Conservation (phyloP, 2,329 filamentous ascomycete species). For the Ilyonectria robusta region DNA sequence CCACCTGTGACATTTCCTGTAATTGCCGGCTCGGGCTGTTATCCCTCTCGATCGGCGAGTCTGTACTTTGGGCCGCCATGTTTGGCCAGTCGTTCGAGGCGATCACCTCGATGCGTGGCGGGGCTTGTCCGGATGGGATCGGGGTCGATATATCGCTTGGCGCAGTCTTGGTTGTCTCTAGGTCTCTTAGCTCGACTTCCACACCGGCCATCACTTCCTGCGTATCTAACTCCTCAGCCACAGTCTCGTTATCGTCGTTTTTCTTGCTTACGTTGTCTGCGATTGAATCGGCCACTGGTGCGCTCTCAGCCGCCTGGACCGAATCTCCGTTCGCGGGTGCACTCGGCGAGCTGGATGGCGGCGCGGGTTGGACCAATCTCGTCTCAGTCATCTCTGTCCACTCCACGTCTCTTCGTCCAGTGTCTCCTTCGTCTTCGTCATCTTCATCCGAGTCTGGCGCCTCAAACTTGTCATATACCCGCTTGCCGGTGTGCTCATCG, state of each 20-base stretch:
- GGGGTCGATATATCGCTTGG: constrained; percentile 42
- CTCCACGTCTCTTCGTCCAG: constrained; percentile 71
- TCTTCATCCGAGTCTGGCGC: constrained; percentile 75
- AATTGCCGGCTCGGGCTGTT: constrained; percentile 41
- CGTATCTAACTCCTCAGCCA: constrained; percentile 47
- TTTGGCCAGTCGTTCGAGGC: constrained; percentile 38
- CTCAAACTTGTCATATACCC: constrained; percentile 85
- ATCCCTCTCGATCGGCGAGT: constrained; percentile 34
- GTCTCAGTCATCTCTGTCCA: constrained; percentile 78
- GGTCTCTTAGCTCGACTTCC: constrained; percentile 41
- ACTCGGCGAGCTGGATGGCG: constrained; percentile 46
- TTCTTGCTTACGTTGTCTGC: constrained; percentile 44
- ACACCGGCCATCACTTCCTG: constrained; percentile 49
- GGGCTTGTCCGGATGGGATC: constrained; percentile 49
- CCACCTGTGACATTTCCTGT: constrained; percentile 34
- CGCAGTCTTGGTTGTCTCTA: constrained; percentile 32
- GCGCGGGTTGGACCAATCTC: constrained; percentile 68
- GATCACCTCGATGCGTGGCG: constrained; percentile 40
- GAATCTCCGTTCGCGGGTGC: constrained; percentile 43
- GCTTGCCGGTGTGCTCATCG: constrained; percentile 77
- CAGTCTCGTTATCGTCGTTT: constrained; percentile 38
- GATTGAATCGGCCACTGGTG: constrained; percentile 27
- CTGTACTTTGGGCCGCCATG: constrained; percentile 41
- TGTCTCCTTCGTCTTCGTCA: constrained; percentile 69
- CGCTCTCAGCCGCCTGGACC: constrained; percentile 40